Percentiles rank a stretch among this genome's conserved stretches.
Evolutionary conservation across 176 grass and related monocot genomes (phyloP).

Genomic region (Zoysia pacifica): DNA sequence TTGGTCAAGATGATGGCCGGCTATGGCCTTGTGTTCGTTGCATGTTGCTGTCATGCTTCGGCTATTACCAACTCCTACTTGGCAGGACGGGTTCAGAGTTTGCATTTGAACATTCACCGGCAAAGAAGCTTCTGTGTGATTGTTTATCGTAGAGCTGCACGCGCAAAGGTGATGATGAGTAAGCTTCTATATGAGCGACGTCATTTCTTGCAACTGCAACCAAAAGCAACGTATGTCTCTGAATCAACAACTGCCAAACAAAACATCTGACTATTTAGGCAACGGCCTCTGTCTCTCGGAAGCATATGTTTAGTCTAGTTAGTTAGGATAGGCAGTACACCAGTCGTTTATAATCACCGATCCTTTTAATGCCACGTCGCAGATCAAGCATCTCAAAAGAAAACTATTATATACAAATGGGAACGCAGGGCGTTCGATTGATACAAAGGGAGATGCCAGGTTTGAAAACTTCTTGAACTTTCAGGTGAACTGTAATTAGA

Average conservation of each 20-base stretch:
- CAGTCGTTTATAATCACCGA: neutral
- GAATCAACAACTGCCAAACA: conserved; percentile 3
- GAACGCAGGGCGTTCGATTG: neutral
- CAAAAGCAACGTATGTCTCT: conserved; percentile 1
- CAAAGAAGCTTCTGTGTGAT: conserved; percentile 22
- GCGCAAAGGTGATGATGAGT: conserved; percentile 7
- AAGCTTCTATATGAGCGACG: neutral
- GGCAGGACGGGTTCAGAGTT: neutral
- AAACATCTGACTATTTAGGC: neutral
- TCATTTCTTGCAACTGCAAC: conserved; percentile 14
- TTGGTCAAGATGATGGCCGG: conserved; percentile 25
- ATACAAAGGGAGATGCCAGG: conserved; percentile 18
- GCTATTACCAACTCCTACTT: conserved; percentile 3
- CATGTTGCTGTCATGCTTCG: conserved; percentile 28
- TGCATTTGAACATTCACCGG: conserved; percentile 10
- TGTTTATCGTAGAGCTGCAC: conserved; percentile 26
- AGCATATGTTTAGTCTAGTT: neutral
- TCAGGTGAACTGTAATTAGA: neutral
- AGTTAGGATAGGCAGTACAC: neutral
- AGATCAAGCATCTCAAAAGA: neutral
- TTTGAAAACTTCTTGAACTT: neutral
- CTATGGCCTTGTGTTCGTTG: conserved; percentile 20
- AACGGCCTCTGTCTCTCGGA: conserved; percentile 1
- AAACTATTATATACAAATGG: neutral
- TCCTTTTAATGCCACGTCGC: neutral